Conservation (phyloP, 148 eudicot genomes). For the Bassia scoparia region DNA sequence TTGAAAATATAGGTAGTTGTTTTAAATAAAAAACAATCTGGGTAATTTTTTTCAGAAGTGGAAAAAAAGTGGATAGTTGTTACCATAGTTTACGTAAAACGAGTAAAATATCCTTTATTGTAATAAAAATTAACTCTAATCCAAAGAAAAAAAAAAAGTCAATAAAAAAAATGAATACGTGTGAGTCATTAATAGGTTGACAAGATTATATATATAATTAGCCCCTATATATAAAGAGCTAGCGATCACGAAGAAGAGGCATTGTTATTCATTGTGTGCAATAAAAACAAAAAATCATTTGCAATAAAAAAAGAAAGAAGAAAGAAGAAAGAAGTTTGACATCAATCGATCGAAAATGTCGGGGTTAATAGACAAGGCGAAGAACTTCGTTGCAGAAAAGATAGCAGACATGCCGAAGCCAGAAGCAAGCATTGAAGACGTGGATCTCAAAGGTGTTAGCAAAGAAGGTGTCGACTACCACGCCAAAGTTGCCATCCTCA, state of each 20-base stretch:
- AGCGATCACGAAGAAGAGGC: not conserved
- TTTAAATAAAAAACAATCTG: no score
- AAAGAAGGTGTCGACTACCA: constrained; percentile 43
- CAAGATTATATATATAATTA: no score
- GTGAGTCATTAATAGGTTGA: not conserved
- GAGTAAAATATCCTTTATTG: no score
- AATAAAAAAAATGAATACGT: not conserved
- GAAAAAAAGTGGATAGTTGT: no score
- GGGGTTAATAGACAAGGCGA: constrained; percentile 49
- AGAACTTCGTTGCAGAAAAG: constrained; percentile 51
- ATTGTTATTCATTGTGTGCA: not conserved
- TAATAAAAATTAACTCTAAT: no score
- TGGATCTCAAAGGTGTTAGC: constrained; percentile 46
- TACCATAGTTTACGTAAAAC: no score
- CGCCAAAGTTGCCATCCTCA: constrained; percentile 50
- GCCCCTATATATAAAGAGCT: not conserved
- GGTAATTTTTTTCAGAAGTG: no score
- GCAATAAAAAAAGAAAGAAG: no score
- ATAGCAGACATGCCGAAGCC: constrained; percentile 50
- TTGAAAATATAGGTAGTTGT: no score
- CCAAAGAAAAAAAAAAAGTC: no score
- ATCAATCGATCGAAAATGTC: constrained; percentile 25
- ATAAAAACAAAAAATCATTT: not conserved
- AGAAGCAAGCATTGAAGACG: constrained; percentile 51
- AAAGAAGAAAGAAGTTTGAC: no score